Base-by-base conservation (phyloP, 768 basidiomycete genomes). In the Podaxis sp. region DNA sequence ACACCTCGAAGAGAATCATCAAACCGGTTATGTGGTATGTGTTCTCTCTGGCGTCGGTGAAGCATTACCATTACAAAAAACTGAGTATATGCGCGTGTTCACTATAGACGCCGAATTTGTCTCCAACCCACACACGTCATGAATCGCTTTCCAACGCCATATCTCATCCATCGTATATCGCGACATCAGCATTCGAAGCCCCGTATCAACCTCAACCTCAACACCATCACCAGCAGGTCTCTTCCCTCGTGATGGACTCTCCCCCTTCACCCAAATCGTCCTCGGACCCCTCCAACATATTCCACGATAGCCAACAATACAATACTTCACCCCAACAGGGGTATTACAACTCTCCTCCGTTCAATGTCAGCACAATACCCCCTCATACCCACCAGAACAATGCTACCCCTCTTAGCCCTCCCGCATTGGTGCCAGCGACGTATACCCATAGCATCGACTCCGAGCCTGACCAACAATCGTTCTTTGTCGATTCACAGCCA, bases 191-290 rank as follows among this genome's bases (percentile, higher is more conserved):
- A 26, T 37, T 28, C 24, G 40, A 53, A 28, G 30, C 40, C 22
- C 38, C 50, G 26, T 52, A 52, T 53, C 51, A 5, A 22, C 24
- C 12, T n/a, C 50, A 38, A 24, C 24, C 38, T 28, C 63, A 48
- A 49, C 58, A 55, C 12, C 41, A 38, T 24, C 50, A 54, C 12
- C 50, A 64, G 52, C 41, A 37, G 28, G 3, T 37, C 30, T 48
- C 63, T 56, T 65, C 57, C 12, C 64, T 41, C 15, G 49, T 41
- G 59, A 56, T 48, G 44, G 53, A 48, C 50, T 49, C 53, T 11
- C 41, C 48, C 40, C 22, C 60, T 37, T 52, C 59, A 11, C 50
- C 59, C 28, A n/a, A 28, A 6, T 40, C 57, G 10, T 59, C 51
- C 49, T 52, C 57, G 57, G 54, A 64, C 28, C 24, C 56, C 20